Evolutionary conservation across 306 rosid genomes (phyloP).

Genomic region (Inga leiocalycina): DNA sequence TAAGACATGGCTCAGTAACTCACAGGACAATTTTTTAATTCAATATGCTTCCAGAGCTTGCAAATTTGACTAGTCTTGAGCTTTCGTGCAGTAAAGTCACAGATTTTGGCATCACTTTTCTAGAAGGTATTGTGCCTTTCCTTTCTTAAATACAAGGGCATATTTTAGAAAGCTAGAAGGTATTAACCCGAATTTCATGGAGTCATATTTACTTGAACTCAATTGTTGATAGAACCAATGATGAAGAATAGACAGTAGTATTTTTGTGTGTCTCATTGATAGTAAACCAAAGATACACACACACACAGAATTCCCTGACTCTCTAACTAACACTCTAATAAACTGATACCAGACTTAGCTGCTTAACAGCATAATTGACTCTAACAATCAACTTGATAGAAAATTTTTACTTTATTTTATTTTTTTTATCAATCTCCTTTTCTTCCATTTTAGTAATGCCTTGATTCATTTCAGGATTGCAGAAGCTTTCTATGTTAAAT

Average conservation of each 20-base stretch:
- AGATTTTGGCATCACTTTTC: slow-evolving; percentile 70
- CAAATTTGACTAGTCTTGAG: slow-evolving; percentile 70
- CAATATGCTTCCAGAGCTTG: slow-evolving; percentile 67
- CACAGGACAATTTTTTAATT: slow-evolving; percentile 28
- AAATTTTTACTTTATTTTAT: neutral
- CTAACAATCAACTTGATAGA: neutral
- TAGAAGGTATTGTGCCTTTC: slow-evolving; percentile 58
- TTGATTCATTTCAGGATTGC: slow-evolving; percentile 66
- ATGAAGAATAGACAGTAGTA: neutral
- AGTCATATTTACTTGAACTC: slow-evolving; percentile 23
- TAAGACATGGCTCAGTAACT: slow-evolving; percentile 24
- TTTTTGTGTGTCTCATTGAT: neutral
- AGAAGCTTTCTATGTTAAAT: slow-evolving; percentile 72
- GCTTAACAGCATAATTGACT: neutral
- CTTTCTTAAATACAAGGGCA: slow-evolving; percentile 11
- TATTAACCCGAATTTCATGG: slow-evolving; percentile 19
- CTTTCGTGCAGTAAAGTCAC: slow-evolving; percentile 85
- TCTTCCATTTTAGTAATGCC: slow-evolving; percentile 21
- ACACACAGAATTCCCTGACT: neutral
- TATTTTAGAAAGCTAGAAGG: neutral
- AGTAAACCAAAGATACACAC: neutral
- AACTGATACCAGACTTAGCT: neutral
- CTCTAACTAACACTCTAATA: neutral
- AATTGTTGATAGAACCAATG: neutral
- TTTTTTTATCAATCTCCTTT: neutral